Evolutionary conservation across 495 filamentous ascomycete species (phyloP), one percentile per base, ranked within the genome.

Genomic region (Evansstolkia leycettana): DNA sequence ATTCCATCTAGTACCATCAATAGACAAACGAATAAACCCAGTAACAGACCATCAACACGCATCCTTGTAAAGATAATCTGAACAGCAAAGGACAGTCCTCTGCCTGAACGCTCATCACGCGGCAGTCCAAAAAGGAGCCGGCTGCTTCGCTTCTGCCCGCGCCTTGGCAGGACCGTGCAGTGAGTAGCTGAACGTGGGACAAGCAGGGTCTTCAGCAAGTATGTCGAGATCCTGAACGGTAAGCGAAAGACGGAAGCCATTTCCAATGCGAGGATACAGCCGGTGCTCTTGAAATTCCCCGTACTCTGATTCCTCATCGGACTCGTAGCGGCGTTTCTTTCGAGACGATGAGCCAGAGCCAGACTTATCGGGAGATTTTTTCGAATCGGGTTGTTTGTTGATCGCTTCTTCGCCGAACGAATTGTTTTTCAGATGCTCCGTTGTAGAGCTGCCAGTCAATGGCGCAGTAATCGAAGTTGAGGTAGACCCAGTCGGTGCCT

Each of bases 201-300:
- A 62, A 13, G 50, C 39, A 13, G 53, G 43, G 31, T 63, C 62
- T 41, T 72, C 69, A 5, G 50, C 45, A 18, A 72, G 31, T 11
- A 71, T 57, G 27, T 58, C 52, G 17, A 66, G 41, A 40, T 69
- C 66, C 2, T 54, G 52, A 0, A 43, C 40, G 28, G 55, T 45
- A 5, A 41, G 34, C 5, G 65, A 46, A 1, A 64, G 47, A 5
- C 41, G 34, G 17, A 70, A 54, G 5, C 67, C 69, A 40, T 70
- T 70, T 2, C 80, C 82, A 10, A 75, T 58, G 43, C 73, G 71
- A 1, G 82, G 80, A 60, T 84, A 84, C 7, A 76, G 57, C 14
- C 75, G 64, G 28, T 72, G 72, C 25, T 72, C 67, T 14, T 58
- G 51, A 20, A 60, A 40, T 32, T 55, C 46, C 27, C 62, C 55